Conservation (phyloP, 768 basidiomycete genomes). For the Imleria badia region DNA sequence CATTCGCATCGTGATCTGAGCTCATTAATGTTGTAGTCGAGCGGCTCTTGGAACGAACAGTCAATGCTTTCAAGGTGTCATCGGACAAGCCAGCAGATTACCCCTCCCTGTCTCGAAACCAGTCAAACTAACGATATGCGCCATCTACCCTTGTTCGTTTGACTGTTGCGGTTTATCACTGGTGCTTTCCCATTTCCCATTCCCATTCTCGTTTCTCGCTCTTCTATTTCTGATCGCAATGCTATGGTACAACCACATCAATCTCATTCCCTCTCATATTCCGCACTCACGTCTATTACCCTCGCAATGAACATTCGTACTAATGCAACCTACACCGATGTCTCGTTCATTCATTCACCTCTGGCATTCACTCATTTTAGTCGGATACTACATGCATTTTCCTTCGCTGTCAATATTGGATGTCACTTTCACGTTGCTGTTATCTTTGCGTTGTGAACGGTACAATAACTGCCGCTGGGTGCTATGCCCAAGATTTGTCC, state of each 20-base stretch:
- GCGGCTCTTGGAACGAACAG: conserved; percentile 59
- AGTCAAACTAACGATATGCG: conserved; percentile 18
- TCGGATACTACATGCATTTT: conserved; percentile 28
- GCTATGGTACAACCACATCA: conserved; percentile 38
- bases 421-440: conserved; percentile 14
- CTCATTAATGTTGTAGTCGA: conserved; percentile 50
- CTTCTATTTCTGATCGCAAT: conserved; percentile 31
- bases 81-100: conserved; percentile 32
- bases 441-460: conserved; percentile 13
- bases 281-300: conserved; percentile 33
- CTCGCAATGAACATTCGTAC: conserved; percentile 38
- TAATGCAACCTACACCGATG: conserved; percentile 33
- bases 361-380: conserved; percentile 19
- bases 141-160: conserved; percentile 4
- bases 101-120: conserved; percentile 29
- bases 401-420: conserved; percentile 35
- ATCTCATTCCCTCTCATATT: conserved; percentile 22
- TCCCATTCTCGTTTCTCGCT: conserved; percentile 12
- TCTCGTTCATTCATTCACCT: conserved; percentile 17
- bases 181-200: background rate
- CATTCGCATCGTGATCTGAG: background rate
- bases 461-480: background rate
- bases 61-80: conserved; percentile 26
- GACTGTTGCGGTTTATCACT: conserved; percentile 7
- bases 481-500: conserved; percentile 1